phyloP scores from a whole-genome alignment of 352 stramenopile species.

The Phytophthora melonis region DNA sequence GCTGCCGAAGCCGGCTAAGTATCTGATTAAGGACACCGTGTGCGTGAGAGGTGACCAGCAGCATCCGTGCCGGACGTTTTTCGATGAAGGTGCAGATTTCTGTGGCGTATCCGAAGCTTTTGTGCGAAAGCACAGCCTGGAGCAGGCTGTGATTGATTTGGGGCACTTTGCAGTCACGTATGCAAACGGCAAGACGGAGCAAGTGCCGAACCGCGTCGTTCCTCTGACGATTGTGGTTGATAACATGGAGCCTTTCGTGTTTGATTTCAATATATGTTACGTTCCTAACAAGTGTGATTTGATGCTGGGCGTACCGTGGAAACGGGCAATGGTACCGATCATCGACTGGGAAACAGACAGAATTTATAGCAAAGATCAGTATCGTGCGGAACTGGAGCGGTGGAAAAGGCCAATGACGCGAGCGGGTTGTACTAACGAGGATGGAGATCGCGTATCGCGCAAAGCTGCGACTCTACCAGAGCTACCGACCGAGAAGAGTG shows the following conservation, averaged over 20 bases:
- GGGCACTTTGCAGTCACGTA: too few species aligned
- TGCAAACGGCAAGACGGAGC: neutral
- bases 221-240: neutral
- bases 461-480: neutral
- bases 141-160: too few species aligned
- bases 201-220: neutral
- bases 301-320: neutral
- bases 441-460: neutral
- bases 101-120: too few species aligned
- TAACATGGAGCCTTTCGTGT: neutral
- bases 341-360: too few species aligned
- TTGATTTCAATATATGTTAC: neutral
- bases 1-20: too few species aligned
- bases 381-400: neutral
- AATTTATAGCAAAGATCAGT: too few species aligned
- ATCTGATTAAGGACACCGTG: neutral
- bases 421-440: neutral
- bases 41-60: too few species aligned
- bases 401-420: neutral
- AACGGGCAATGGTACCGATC: too few species aligned
- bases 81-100: too few species aligned
- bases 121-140: too few species aligned
- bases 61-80: too few species aligned
- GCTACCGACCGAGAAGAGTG: neutral
- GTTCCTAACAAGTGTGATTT: neutral